phyloP scores from a whole-genome alignment of 768 basidiomycete species.

The Thelephora aurantiotincta region DNA sequence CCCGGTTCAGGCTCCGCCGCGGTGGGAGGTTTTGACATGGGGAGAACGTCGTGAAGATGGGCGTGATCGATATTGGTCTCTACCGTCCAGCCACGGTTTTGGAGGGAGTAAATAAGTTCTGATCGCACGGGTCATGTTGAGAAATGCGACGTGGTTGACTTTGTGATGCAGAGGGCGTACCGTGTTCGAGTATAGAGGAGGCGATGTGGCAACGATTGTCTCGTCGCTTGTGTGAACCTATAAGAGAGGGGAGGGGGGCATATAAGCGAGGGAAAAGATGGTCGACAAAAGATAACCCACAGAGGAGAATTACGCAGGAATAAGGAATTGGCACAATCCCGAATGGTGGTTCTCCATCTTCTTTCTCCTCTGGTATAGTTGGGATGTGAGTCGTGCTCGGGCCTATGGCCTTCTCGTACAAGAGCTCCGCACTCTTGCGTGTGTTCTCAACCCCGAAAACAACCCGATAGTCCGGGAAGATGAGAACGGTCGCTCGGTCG shows the following conservation, averaged over 20 bases:
- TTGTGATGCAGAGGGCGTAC: slow-evolving; percentile 23
- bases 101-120: too few species aligned
- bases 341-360: too few species aligned
- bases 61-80: slow-evolving; percentile 9
- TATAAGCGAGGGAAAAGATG: slow-evolving; percentile 1
- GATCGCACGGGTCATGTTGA: too few species aligned
- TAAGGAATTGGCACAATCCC: slow-evolving; percentile 49
- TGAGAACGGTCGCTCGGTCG: slow-evolving; percentile 62
- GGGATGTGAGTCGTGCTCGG: slow-evolving; percentile 25
- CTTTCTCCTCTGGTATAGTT: background rate
- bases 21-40: slow-evolving; percentile 39
- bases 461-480: slow-evolving; percentile 88
- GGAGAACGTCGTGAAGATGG: slow-evolving; percentile 9
- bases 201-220: slow-evolving; percentile 88
- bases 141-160: too few species aligned
- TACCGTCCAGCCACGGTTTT: too few species aligned
- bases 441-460: slow-evolving; percentile 59
- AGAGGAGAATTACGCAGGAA: slow-evolving; percentile 78
- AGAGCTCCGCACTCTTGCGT: slow-evolving; percentile 45
- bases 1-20: slow-evolving; percentile 20
- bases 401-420: slow-evolving; percentile 54
- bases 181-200: slow-evolving; percentile 69
- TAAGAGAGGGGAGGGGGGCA: background rate
- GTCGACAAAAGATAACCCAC: slow-evolving; percentile 14
- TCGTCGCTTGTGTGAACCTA: slow-evolving; percentile 89